Base-by-base conservation (phyloP, 345 rosid genomes). In the Hirschfeldia incana region DNA sequence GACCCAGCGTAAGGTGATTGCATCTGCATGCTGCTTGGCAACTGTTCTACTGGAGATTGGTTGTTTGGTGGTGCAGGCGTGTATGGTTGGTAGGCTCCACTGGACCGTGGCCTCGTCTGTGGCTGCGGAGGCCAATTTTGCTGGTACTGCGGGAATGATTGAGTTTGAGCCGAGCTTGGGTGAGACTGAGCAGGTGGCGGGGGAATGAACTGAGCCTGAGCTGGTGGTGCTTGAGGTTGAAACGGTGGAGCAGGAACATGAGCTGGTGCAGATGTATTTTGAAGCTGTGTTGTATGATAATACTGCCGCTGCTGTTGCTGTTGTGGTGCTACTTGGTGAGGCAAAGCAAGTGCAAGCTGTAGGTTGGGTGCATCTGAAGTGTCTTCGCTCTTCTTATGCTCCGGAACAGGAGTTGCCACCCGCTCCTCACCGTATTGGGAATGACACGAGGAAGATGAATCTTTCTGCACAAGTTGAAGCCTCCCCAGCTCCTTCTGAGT, bases 401-500 rank as follows among this genome's bases (percentile, higher is more conserved):
- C 95, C 37, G 88, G 77, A 59, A 86, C 87, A 83, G 91, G 85
- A 37, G 93, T 76, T 1, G 92, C 72, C 8, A 76, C 81, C 82
- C 91, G 87, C 53, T 92, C 99, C 77, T 93, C 99, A 32, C 73
- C 86, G 26, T 88, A 81, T 32, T 53, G 59, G 9, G 59, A 53
- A 34, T 88, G 84, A 32, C 70, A 65, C 1, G 90, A 85, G 21
- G 97, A 85, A 55, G 96, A 80, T 49, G 98, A 85, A 44, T 90
- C 99, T 81, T 93, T 96, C 77, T 90, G 97, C 44, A 42, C 97
- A 81, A 92, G 89, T 73, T 96, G 99, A 81, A 96, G 90, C 86
- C 90, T 96, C 37, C 93, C 95, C 44, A 96, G 76, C 75, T 93
- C 98, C 80, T 96, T 96, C 78, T 96, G 97, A 21, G 98, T 73